phyloP scores from a whole-genome alignment of 495 filamentous ascomycete species.

The Evernia prunastri region DNA sequence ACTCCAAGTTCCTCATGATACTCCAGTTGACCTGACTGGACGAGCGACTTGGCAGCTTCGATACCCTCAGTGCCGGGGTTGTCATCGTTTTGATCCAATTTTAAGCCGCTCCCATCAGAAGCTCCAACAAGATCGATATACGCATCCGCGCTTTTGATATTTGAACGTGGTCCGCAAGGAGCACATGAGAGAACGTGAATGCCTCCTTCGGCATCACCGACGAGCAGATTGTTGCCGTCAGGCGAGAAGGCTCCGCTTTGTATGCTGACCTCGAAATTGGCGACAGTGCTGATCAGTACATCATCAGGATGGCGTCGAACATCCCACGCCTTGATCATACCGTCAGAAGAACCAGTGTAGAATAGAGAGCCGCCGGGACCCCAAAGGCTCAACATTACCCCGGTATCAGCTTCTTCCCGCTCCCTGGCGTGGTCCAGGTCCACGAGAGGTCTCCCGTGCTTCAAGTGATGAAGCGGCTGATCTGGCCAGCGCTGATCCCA shows the following conservation, averaged over 20 bases:
- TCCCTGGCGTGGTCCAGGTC: slow-evolving; percentile 47
- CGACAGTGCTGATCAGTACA: slow-evolving; percentile 56
- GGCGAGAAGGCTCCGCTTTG: slow-evolving; percentile 63
- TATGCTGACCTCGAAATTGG: slow-evolving; percentile 43
- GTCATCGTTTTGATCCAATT: slow-evolving; percentile 9
- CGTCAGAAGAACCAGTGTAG: slow-evolving; percentile 89
- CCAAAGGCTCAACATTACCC: slow-evolving; percentile 78
- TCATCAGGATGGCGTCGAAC: slow-evolving; percentile 53
- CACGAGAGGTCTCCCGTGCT: slow-evolving; percentile 62
- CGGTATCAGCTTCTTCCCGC: slow-evolving; percentile 67
- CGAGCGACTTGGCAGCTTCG: slow-evolving; percentile 27
- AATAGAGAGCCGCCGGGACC: slow-evolving; percentile 60
- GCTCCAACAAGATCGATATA: slow-evolving; percentile 16
- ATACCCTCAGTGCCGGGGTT: slow-evolving; percentile 29
- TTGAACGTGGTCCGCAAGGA: slow-evolving; percentile 21
- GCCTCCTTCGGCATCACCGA: slow-evolving; percentile 70
- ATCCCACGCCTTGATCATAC: slow-evolving; percentile 81
- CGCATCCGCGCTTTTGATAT: background rate
- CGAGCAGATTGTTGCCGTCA: slow-evolving; percentile 61
- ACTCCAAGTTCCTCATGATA: slow-evolving; percentile 40
- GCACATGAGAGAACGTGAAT: slow-evolving; percentile 58
- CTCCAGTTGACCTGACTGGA: slow-evolving; percentile 36
- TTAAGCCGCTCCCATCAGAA: slow-evolving; percentile 14
- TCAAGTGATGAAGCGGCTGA: slow-evolving; percentile 56
- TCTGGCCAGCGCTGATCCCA: slow-evolving; percentile 66